Conservation (phyloP, 2,329 filamentous ascomycete genomes). For the Colletotrichum ledebouriae region DNA sequence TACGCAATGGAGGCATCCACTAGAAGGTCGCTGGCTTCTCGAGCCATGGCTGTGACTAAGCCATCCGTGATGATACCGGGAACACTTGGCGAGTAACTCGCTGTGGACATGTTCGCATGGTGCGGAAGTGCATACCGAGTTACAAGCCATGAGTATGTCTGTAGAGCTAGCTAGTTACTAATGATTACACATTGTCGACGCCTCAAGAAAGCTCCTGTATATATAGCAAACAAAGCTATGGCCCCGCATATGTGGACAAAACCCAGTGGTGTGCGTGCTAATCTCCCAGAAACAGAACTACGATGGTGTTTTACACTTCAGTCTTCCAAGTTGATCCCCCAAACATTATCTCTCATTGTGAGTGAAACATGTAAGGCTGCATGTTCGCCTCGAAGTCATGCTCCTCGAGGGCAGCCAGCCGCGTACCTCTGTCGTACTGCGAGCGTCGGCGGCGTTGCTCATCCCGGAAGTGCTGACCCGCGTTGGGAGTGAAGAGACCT, state of each 20-base stretch:
- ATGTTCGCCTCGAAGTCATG: slow-evolving; percentile 64
- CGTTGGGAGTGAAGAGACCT: slow-evolving; percentile 86
- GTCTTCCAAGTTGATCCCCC: not conserved
- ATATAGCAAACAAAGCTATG: slow-evolving; percentile 38
- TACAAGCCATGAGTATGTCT: slow-evolving; percentile 29
- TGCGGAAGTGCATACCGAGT: not conserved
- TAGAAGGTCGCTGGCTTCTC: too few relatives aligned
- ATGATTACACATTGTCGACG: slow-evolving; percentile 36
- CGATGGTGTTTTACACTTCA: not conserved
- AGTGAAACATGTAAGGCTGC: slow-evolving; percentile 49
- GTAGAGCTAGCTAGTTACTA: slow-evolving; percentile 38
- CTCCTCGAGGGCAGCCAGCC: slow-evolving; percentile 76
- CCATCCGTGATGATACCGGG: too few relatives aligned
- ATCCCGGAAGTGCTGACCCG: slow-evolving; percentile 78
- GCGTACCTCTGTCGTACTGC: slow-evolving; percentile 85
- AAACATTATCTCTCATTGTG: slow-evolving; percentile 39
- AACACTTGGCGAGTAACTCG: too few relatives aligned
- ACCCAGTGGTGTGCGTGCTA: slow-evolving; percentile 7
- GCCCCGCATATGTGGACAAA: slow-evolving; percentile 18
- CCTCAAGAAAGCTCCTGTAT: slow-evolving; percentile 39
- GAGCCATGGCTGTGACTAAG: too few relatives aligned
- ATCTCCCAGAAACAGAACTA: slow-evolving; percentile 4
- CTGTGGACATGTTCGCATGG: too few relatives aligned
- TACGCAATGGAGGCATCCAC: too few relatives aligned
- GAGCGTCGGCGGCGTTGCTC: slow-evolving; percentile 83